phyloP scores from a whole-genome alignment of 352 stramenopile genomes.

The Pythium monospermum region DNA sequence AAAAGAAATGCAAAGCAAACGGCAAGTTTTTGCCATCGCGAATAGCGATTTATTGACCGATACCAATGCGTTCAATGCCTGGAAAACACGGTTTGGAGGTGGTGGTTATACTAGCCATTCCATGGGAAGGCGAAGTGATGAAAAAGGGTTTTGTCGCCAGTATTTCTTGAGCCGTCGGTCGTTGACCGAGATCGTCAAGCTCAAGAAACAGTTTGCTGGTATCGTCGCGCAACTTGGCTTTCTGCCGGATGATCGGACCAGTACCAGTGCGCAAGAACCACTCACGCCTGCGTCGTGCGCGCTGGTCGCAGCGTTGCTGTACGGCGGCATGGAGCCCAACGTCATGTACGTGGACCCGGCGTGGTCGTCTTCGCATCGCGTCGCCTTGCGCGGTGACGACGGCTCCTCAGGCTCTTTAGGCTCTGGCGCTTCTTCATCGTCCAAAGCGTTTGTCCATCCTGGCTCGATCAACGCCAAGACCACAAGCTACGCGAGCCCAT shows the following conservation, averaged over 20 bases:
- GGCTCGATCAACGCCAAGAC: slow-evolving; percentile 74
- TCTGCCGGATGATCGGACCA: no score
- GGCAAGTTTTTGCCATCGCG: slow-evolving; percentile 50
- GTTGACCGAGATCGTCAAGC: slow-evolving; percentile 59
- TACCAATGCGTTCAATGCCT: slow-evolving; percentile 69
- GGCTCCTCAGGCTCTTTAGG: slow-evolving; percentile 46
- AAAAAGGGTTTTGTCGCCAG: slow-evolving; percentile 64
- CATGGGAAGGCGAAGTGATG: slow-evolving; percentile 8
- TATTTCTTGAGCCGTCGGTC: slow-evolving; percentile 58
- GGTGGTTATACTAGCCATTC: background rate
- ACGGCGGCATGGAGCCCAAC: slow-evolving; percentile 89
- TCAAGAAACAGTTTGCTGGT: slow-evolving; percentile 70
- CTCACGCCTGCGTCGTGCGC: slow-evolving; percentile 49
- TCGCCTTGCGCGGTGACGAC: slow-evolving; percentile 14
- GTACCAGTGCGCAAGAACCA: slow-evolving; percentile 8
- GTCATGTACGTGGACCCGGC: slow-evolving; percentile 73
- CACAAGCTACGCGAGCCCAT: slow-evolving; percentile 42
- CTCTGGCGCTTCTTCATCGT: no score
- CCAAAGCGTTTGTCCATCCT: slow-evolving; percentile 58
- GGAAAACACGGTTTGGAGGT: slow-evolving; percentile 21
- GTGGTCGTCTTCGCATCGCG: slow-evolving; percentile 20
- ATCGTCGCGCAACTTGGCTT: slow-evolving; percentile 72
- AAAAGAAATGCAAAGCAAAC: slow-evolving; percentile 56
- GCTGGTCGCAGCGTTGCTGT: slow-evolving; percentile 65
- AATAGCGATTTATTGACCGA: slow-evolving; percentile 75